phyloP scores from a whole-genome alignment of 345 rosid species.

The Pseudoturritis turrita region DNA sequence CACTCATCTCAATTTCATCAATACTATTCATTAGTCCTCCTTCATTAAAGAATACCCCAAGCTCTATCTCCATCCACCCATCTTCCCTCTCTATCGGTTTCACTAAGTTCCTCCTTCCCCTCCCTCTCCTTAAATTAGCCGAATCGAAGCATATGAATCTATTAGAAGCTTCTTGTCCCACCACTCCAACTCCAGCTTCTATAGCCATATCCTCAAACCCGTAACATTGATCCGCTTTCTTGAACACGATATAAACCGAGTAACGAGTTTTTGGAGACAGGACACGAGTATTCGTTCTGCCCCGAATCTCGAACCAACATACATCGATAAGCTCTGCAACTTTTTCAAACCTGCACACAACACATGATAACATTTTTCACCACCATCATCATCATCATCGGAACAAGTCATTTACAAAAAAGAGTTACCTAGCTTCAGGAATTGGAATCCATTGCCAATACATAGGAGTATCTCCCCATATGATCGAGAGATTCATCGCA shows the following conservation, averaged over 20 bases:
- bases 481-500: neutral
- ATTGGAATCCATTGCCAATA: constrained; percentile 1
- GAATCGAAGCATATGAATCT: constrained; percentile 5
- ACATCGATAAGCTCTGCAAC: neutral
- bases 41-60: neutral
- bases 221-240: neutral
- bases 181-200: constrained; percentile 19
- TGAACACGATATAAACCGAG: constrained; percentile 18
- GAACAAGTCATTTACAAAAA: neutral
- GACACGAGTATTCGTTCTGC: neutral
- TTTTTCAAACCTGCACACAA: neutral
- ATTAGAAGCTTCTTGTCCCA: neutral
- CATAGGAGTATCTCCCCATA: neutral
- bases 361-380: neutral
- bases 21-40: constrained; percentile 24
- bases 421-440: constrained; percentile 9
- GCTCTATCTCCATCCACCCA: constrained; percentile 3
- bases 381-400: neutral
- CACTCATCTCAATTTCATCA: neutral
- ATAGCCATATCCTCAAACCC: neutral
- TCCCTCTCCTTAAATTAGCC: neutral
- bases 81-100: neutral
- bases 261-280: constrained; percentile 17
- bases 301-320: constrained; percentile 23
- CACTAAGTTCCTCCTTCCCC: neutral